Conservation (phyloP, 179 eudicot genomes). For the Drosera spatulata region DNA sequence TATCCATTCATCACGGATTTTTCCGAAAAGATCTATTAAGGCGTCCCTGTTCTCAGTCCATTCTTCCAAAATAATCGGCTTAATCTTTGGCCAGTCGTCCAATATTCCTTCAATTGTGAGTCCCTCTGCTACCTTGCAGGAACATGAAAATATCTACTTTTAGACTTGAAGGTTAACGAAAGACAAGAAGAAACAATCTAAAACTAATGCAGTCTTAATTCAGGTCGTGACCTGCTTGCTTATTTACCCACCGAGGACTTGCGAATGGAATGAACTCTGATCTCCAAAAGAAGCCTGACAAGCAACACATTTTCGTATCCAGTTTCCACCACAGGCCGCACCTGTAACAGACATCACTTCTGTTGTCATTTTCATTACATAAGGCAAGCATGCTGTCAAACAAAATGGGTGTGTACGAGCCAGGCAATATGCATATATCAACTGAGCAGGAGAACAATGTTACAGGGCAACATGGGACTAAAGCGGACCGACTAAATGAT, state of each 20-base stretch:
- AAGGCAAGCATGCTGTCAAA: too few relatives aligned
- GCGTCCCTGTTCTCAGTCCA: constrained; percentile 73
- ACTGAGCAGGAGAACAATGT: too few relatives aligned
- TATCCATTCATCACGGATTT: neutral
- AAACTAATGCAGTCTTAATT: neutral
- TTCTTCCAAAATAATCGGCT: constrained; percentile 73
- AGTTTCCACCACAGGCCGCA: constrained; percentile 94
- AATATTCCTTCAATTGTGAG: constrained; percentile 65
- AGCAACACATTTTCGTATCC: constrained; percentile 90
- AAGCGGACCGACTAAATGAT: too few relatives aligned
- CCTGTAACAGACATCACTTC: constrained; percentile 27
- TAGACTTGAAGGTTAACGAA: too few relatives aligned
- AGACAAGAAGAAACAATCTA: too few relatives aligned
- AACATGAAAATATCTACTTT: too few relatives aligned
- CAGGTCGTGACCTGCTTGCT: neutral
- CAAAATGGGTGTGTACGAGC: too few relatives aligned
- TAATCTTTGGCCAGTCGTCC: constrained; percentile 66
- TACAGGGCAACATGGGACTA: too few relatives aligned
- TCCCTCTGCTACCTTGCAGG: constrained; percentile 72
- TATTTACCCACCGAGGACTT: constrained; percentile 63
- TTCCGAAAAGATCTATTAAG: constrained; percentile 67
- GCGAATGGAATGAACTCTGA: constrained; percentile 51
- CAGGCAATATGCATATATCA: too few relatives aligned
- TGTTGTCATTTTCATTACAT: too few relatives aligned
- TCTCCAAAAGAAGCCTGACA: constrained; percentile 86